Base-by-base conservation (phyloP, 2,329 filamentous ascomycete genomes). In the Arthrocladium fulminans region DNA sequence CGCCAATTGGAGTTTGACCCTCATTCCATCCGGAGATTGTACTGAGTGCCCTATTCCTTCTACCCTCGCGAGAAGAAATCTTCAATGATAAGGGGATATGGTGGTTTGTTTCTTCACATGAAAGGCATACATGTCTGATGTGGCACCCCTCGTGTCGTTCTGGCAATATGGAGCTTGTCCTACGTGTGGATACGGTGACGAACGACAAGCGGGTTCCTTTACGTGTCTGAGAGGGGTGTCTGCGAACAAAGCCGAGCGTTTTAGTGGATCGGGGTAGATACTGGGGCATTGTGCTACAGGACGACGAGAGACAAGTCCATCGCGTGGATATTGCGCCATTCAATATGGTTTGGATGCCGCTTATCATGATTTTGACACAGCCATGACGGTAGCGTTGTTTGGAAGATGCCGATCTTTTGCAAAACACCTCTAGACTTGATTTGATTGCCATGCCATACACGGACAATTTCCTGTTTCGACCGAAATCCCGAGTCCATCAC, bases 11-110 rank as follows among this genome's bases (percentile, higher is more conserved):
- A 54, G 52, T 20, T 42, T 45, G 43, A 54, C 53, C 51, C 54
- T 58, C 55, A 57, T 56, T 54, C 40, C 46, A 56, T 57, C 56
- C 55, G 56, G 50, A 57, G 54, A 57, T 44, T 44, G 52, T 30
- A 6, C 13, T 46, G 24, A 12, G 34, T 24, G 19, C 32, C 17
- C 32, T 42, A 9, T 25, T n/a, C 22, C 19, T 10, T 25, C 8
- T 15, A 6, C n/a, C n/a, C 12, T 40, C 23, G 17, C 8, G 27
- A 10, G 13, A 17, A 42, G 22, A 7, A 15, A 25, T 17, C 8
- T 10, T 24, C 39, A 27, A 15, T 12, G 24, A n/a, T 23, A 25
- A 27, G 13, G 27, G 39, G 39, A 42, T 6, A 42, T 20, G 22
- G 20, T 8, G n/a, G 12, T 42, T 8, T n/a, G 9, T n/a, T 5